Conservation (phyloP, 2,329 filamentous ascomycete species). For the Thielaviopsis punctulata region DNA sequence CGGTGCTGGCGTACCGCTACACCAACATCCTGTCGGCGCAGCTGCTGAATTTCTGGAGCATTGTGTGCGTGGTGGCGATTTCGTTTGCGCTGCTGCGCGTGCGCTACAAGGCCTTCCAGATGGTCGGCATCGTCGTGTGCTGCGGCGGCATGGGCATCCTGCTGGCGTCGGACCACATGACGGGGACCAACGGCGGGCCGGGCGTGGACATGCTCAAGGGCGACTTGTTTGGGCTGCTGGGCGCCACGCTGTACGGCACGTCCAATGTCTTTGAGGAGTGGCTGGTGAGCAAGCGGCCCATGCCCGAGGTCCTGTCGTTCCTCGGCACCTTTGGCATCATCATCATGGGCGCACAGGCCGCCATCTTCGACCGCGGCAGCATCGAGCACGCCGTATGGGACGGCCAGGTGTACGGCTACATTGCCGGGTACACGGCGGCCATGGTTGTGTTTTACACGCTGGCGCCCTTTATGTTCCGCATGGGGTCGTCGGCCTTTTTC, state of each 20-base stretch:
- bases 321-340: constrained; percentile 73
- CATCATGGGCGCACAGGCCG: constrained; percentile 82
- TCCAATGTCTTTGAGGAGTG: constrained; percentile 90
- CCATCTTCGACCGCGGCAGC: constrained; percentile 70
- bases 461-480: constrained; percentile 73
- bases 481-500: constrained; percentile 85
- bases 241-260: constrained; percentile 80
- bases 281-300: constrained; percentile 67
- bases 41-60: constrained; percentile 97
- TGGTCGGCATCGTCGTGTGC: constrained; percentile 73
- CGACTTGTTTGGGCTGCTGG: constrained; percentile 78
- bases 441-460: constrained; percentile 75
- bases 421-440: constrained; percentile 77
- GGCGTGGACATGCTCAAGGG: constrained; percentile 66
- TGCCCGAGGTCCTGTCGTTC: constrained; percentile 89
- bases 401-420: constrained; percentile 55
- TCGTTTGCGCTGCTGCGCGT: constrained; percentile 73
- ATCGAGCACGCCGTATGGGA: constrained; percentile 52
- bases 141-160: constrained; percentile 81
- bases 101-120: constrained; percentile 75
- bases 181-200: constrained; percentile 50
- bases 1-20: constrained; percentile 81
- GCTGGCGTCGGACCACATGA: constrained; percentile 75
- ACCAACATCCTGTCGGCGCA: constrained; percentile 87
- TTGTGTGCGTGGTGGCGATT: constrained; percentile 74